A percentile compares a stretch with the other conserved stretches of the same genome.
These are phyloP conservation scores for Fragaria nilgerrensis DNA, from an alignment of 306 rosid genomes.

Conservation along the genomic window DNA sequence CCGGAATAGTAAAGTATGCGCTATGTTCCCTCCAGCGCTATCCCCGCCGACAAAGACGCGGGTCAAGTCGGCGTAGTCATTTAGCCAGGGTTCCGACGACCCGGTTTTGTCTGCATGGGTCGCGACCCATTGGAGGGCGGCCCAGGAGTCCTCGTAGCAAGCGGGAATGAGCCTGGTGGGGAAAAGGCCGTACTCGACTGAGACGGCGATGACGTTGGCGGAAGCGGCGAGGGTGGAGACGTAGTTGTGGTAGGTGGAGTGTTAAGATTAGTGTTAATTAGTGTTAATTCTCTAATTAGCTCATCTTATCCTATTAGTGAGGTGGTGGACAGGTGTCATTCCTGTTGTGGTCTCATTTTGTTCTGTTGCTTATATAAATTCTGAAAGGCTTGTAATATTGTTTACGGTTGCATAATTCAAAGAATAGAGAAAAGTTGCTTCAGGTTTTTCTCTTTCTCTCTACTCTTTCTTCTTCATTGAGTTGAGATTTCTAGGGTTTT, in stretches of 20 bases:
- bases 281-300: no score
- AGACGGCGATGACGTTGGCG: conserved; percentile 31
- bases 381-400: no score
- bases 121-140: conserved; percentile 45
- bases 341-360: no score
- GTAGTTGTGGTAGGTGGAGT: conserved; percentile 16
- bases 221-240: conserved; percentile 19
- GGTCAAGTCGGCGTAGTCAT: conserved; percentile 24
- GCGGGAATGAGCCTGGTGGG: conserved; percentile 36
- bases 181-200: conserved; percentile 38
- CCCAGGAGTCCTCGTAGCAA: conserved; percentile 45
- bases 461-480: no score
- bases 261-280: no score
- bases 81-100: conserved; percentile 32
- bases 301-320: no score
- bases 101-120: not conserved
- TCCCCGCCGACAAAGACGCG: conserved; percentile 43
- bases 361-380: no score
- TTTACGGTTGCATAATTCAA: no score
- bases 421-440: no score
- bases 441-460: no score
- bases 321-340: no score
- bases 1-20: conserved; percentile 13
- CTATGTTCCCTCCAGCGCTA: conserved; percentile 42
- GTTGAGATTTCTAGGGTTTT: no score